Conservation (phyloP, 768 basidiomycete species). For the Termitomyces sp. region DNA sequence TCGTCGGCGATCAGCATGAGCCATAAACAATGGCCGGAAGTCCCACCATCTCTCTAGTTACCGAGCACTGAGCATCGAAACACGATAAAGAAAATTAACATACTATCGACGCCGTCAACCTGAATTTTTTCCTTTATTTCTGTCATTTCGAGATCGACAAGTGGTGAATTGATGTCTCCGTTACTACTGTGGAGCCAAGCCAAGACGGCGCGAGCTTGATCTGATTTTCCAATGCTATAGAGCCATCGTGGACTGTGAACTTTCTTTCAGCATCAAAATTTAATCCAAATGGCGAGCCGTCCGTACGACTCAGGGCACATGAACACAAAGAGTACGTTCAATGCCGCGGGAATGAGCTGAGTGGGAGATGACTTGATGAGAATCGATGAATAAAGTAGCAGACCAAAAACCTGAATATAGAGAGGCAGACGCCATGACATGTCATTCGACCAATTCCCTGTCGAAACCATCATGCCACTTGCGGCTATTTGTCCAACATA, state of each 20-base stretch:
- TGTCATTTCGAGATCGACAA: constrained; percentile 47
- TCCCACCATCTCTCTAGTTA: constrained; percentile 48
- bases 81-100: constrained; percentile 10
- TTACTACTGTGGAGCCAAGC: constrained; percentile 46
- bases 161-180: constrained; percentile 43
- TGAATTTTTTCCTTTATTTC: constrained; percentile 51
- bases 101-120: constrained; percentile 43
- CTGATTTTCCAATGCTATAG: constrained; percentile 40
- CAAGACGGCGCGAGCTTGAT: constrained; percentile 40
- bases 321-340: constrained; percentile 44
- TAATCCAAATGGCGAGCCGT: neutral
- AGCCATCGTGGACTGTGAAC: constrained; percentile 48
- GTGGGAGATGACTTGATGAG: neutral
- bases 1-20: constrained; percentile 41
- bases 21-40: constrained; percentile 47
- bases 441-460: constrained; percentile 37
- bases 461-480: constrained; percentile 53
- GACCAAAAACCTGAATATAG: constrained; percentile 38
- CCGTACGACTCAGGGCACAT: constrained; percentile 49
- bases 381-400: neutral
- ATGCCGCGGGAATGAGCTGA: constrained; percentile 41
- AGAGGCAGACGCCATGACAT: constrained; percentile 49
- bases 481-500: constrained; percentile 54
- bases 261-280: neutral
- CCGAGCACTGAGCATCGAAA: neutral